These are phyloP conservation scores for Microsporum audouinii DNA, from an alignment of 2,329 filamentous ascomycete species.

Conservation along the genomic window DNA sequence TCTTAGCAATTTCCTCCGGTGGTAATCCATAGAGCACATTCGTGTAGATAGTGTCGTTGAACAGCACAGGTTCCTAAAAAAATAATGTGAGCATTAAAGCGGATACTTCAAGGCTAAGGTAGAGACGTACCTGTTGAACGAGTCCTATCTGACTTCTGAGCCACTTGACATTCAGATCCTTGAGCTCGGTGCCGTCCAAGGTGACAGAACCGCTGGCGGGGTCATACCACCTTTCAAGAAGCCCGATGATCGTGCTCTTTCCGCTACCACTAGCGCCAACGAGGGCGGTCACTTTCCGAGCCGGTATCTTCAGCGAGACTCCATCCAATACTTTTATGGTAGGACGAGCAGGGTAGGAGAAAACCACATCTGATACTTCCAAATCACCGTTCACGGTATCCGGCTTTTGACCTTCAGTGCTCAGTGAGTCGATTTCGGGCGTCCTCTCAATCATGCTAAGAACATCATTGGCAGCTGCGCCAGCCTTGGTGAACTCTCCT, in stretches of 20 bases:
- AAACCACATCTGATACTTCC: constrained; percentile 34
- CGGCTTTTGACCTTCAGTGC: constrained; percentile 17
- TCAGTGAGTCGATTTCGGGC: constrained; percentile 31
- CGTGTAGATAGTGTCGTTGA: constrained; percentile 66
- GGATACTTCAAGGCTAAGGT: not conserved
- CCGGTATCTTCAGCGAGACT: constrained; percentile 35
- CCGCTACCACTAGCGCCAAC: constrained; percentile 50
- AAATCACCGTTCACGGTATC: constrained; percentile 24
- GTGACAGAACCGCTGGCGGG: constrained; percentile 39
- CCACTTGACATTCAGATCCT: constrained; percentile 37
- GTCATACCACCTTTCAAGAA: constrained; percentile 49
- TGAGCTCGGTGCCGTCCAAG: constrained; percentile 41
- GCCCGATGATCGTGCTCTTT: constrained; percentile 46
- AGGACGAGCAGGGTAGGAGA: constrained; percentile 39
- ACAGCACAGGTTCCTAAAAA: constrained; percentile 69
- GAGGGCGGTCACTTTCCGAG: constrained; percentile 44
- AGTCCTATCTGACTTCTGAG: constrained; percentile 38
- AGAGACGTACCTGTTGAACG: constrained; percentile 30
- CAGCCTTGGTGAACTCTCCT: constrained; percentile 33
- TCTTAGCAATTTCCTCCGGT: constrained; percentile 57
- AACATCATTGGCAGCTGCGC: constrained; percentile 29
- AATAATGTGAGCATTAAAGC: constrained; percentile 5
- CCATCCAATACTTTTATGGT: constrained; percentile 33
- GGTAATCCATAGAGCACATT: constrained; percentile 74
- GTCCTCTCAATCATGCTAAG: constrained; percentile 33